Conservation (phyloP, 352 stramenopile species). For the Pythium diclinum region DNA sequence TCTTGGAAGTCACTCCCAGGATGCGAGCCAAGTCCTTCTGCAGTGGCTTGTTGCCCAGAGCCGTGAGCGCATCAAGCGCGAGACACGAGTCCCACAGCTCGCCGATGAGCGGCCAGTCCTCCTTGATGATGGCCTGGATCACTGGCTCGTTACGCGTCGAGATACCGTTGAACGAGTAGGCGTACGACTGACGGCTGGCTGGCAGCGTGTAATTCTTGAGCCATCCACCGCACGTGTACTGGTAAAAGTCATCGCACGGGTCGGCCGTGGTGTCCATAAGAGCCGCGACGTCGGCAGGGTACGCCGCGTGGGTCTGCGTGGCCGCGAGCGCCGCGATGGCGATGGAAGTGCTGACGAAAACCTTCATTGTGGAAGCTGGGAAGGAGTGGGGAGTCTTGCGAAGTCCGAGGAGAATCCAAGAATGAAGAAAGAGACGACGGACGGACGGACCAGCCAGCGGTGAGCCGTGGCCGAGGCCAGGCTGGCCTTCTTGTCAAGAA, state of each 20-base stretch:
- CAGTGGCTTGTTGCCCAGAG: slow-evolving; percentile 10
- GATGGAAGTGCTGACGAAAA: slow-evolving; percentile 13
- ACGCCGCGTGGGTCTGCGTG: slow-evolving; percentile 9
- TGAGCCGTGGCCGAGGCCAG: too few relatives aligned
- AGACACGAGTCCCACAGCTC: slow-evolving; percentile 28
- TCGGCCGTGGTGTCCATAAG: slow-evolving; percentile 26
- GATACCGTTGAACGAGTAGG: slow-evolving; percentile 26
- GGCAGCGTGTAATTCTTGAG: slow-evolving; percentile 27
- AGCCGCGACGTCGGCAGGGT: slow-evolving; percentile 9
- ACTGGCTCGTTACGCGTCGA: slow-evolving; percentile 20
- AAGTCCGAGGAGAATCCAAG: slow-evolving; percentile 15
- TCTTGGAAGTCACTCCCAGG: slow-evolving; percentile 8
- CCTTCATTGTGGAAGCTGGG: background rate
- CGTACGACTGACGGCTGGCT: slow-evolving; percentile 8
- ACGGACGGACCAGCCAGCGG: too few relatives aligned
- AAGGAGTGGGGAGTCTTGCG: background rate
- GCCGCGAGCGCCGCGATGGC: slow-evolving; percentile 5
- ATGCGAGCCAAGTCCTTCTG: slow-evolving; percentile 14
- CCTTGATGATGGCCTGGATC: slow-evolving; percentile 25
- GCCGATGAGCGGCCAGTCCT: slow-evolving; percentile 29
- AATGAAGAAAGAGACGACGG: background rate
- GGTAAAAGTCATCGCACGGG: slow-evolving; percentile 35
- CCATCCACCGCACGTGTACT: slow-evolving; percentile 31
- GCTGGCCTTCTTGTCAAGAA: too few relatives aligned
- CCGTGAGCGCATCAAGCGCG: slow-evolving; percentile 3